Evolutionary conservation across 1,139 yeast species (phyloP).

Genomic region (Wickerhamomyces sp.): DNA sequence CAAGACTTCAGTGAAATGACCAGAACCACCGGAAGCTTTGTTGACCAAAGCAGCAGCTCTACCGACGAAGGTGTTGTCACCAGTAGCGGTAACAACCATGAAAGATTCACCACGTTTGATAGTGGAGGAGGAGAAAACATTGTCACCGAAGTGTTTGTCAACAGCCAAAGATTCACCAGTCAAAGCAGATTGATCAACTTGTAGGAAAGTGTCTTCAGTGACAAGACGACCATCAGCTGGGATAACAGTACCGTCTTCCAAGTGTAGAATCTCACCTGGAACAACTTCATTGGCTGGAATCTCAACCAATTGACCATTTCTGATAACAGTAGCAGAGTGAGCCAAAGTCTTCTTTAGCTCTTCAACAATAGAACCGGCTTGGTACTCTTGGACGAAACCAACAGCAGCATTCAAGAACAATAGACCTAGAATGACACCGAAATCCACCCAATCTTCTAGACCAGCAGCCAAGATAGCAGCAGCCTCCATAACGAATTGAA

Average conservation of each 20-base stretch:
- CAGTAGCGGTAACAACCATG: slow-evolving; percentile 94
- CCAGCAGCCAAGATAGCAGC: slow-evolving; percentile 98
- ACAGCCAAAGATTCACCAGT: slow-evolving; percentile 98
- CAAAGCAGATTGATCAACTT: slow-evolving; percentile 95
- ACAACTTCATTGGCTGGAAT: slow-evolving; percentile 78
- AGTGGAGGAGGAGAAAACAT: slow-evolving; percentile 88
- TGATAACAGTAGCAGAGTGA: slow-evolving; percentile 78
- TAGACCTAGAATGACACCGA: slow-evolving; percentile 94
- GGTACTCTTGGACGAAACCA: slow-evolving; percentile 97
- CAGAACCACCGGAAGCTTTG: slow-evolving; percentile 90
- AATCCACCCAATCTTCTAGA: slow-evolving; percentile 98
- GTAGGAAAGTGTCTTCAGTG: slow-evolving; percentile 83
- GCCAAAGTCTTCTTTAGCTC: slow-evolving; percentile 92
- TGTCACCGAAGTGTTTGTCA: slow-evolving; percentile 87
- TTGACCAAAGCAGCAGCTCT: slow-evolving; percentile 96
- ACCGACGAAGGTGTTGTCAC: slow-evolving; percentile 91
- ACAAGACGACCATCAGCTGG: slow-evolving; percentile 96
- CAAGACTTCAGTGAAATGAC: slow-evolving; percentile 97
- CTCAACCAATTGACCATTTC: slow-evolving; percentile 77
- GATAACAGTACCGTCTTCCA: slow-evolving; percentile 92
- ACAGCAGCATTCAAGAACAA: slow-evolving; percentile 85
- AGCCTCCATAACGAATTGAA: slow-evolving; percentile 98
- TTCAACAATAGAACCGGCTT: slow-evolving; percentile 95
- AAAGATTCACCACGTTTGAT: slow-evolving; percentile 96
- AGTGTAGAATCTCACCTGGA: slow-evolving; percentile 88